Percentiles rank a stretch among this genome's conserved stretches.
These are phyloP conservation scores for Talaromyces piceae DNA, from an alignment of 2,329 filamentous ascomycete species.

Conservation along the genomic window DNA sequence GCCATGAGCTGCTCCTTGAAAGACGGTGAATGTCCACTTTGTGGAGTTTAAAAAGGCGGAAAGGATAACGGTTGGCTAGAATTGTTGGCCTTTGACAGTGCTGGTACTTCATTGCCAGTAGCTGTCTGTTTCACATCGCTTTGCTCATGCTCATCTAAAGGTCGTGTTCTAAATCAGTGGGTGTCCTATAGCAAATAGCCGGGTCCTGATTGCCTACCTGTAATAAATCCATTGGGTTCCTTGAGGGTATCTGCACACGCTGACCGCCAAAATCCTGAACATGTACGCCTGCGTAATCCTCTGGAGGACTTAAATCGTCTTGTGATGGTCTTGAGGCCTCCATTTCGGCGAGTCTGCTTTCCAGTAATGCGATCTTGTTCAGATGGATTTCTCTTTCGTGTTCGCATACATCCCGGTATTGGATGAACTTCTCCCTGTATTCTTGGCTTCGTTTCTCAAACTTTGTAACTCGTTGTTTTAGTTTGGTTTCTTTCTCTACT, in stretches of 20 bases:
- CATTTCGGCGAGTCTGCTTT: conserved; percentile 21
- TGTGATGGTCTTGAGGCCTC: conserved; percentile 20
- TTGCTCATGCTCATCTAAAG: conserved; percentile 17
- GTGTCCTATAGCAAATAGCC: background rate
- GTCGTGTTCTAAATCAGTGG: conserved; percentile 11
- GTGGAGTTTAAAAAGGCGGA: background rate
- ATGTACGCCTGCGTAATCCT: conserved; percentile 21
- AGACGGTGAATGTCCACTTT: background rate
- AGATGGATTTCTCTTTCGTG: conserved; percentile 34
- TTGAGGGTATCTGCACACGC: background rate
- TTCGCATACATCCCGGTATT: conserved; percentile 29
- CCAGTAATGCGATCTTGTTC: conserved; percentile 31
- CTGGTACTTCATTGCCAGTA: background rate
- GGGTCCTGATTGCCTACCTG: conserved; percentile 5
- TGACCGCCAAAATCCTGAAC: conserved; percentile 8
- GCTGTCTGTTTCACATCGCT: conserved; percentile 7
- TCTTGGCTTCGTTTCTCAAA: conserved; percentile 34
- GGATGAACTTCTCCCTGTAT: conserved; percentile 33
- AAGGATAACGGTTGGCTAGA: background rate
- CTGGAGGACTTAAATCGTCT: conserved; percentile 20
- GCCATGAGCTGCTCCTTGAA: background rate
- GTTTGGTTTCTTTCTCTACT: conserved; percentile 34
- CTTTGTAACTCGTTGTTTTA: conserved; percentile 34
- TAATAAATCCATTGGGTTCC: conserved; percentile 1
- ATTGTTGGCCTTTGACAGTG: background rate